phyloP scores from a whole-genome alignment of 164 flowering plant species.

The Berberis thunbergii region DNA sequence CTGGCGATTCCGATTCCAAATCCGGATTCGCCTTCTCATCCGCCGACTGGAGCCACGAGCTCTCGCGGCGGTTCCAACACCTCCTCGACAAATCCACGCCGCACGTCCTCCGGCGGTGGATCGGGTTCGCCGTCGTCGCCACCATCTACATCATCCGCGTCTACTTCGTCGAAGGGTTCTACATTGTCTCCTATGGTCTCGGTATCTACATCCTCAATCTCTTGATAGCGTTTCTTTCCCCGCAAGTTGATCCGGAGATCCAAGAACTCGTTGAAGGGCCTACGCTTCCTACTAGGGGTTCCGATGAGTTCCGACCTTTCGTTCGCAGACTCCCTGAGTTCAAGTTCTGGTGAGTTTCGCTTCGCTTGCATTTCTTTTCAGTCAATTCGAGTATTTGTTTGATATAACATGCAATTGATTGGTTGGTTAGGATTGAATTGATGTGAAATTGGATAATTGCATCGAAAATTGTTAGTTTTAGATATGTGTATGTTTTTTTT shows the following conservation, averaged over 20 bases:
- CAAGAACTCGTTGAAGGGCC: slow-evolving; percentile 31
- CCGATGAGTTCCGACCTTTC: slow-evolving; percentile 51
- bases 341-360: slow-evolving; percentile 37
- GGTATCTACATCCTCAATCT: slow-evolving; percentile 51
- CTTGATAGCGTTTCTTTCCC: slow-evolving; percentile 43
- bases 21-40: background rate
- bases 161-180: slow-evolving; percentile 37
- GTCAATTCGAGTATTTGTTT: background rate
- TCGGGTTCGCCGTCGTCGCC: slow-evolving; percentile 25
- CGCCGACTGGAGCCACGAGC: slow-evolving; percentile 16
- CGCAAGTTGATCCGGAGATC: slow-evolving; percentile 50
- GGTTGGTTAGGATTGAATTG: too few relatives aligned
- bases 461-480: too few relatives aligned
- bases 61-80: slow-evolving; percentile 33
- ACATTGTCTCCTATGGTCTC: slow-evolving; percentile 44
- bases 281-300: slow-evolving; percentile 33
- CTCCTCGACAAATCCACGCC: slow-evolving; percentile 49
- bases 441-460: too few relatives aligned
- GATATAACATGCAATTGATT: too few relatives aligned
- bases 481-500: too few relatives aligned
- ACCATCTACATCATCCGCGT: slow-evolving; percentile 35
- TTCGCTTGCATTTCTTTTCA: background rate
- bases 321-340: slow-evolving; percentile 54
- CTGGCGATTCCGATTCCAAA: background rate
- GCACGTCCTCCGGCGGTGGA: slow-evolving; percentile 37